Base-by-base conservation (phyloP, 1,284 basidiomycete species). In the Rhodotorula sp. region DNA sequence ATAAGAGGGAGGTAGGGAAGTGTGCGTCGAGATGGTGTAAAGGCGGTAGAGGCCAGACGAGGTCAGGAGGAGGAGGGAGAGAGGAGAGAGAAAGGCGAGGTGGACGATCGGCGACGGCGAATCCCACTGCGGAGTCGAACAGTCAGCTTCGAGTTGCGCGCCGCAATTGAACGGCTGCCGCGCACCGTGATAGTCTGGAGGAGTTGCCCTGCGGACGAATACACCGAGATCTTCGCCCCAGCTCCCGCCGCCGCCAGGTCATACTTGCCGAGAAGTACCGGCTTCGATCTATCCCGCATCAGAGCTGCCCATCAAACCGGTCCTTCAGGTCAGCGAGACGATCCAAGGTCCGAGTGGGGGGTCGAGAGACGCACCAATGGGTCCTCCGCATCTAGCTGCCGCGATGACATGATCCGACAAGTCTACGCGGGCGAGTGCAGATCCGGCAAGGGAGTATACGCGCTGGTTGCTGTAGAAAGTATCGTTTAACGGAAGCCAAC, bases 1-100 rank as follows among this genome's bases (percentile, higher is more conserved):
- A 79, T 95, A 96, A 75, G 90, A 88, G 53, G 90, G 86, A 79
- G 91, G 88, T 57, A 94, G 89, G 78, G 71, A n/a, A 22, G 57
- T 59, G 77, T 49, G 68, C 92, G 74, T 94, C 20, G 80, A 79
- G 29, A 97, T 84, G 79, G 94, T 89, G 79, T 98, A 97, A 27
- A 97, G 79, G 52, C 95, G 86, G 79, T 96, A 97, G 15, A 86
- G 84, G 24, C 95, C 95, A 76, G 97, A 93, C 79, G 96, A 93
- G 75, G 94, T 92, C 39, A 99, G 82, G 1, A 90, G 88, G 47
- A 98, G 85, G 61, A 88, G 46, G 7, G 47, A 29, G 58, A 54
- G n/a, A 19, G 58, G 30, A 0, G 91, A 90, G 78, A 89, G 85
- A 74, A 95, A 92, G 64, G 86, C 83, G 79, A 95, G 95, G 76